phyloP scores from a whole-genome alignment of 1,284 basidiomycete genomes.

The Apiotrichum montevideense region DNA sequence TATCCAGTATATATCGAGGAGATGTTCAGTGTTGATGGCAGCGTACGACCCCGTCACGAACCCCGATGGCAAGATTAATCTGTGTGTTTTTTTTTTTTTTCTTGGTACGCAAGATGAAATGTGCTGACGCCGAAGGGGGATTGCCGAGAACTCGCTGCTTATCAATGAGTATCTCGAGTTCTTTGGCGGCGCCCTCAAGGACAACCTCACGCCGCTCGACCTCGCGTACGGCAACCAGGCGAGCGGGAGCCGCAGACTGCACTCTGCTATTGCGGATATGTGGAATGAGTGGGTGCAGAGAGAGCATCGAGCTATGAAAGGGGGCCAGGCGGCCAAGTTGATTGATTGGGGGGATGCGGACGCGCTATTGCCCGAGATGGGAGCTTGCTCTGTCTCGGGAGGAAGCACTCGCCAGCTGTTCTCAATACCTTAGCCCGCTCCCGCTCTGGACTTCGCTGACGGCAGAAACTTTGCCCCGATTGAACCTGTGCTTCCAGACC shows the following conservation, averaged over 20 bases:
- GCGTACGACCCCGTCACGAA: constrained; percentile 11
- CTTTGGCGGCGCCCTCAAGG: constrained; percentile 7
- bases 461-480: constrained; percentile 19
- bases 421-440: too few species aligned
- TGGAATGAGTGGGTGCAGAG: constrained; percentile 14
- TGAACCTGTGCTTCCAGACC: constrained; percentile 21
- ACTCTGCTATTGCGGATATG: constrained; percentile 14
- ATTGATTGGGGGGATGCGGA: too few species aligned
- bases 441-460: not conserved
- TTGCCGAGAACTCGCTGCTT: constrained; percentile 18
- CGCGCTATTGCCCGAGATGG: too few species aligned
- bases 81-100: not conserved
- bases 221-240: constrained; percentile 15
- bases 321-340: too few species aligned
- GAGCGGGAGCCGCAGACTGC: constrained; percentile 4
- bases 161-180: constrained; percentile 15
- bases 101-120: not conserved
- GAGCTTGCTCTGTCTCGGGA: too few species aligned
- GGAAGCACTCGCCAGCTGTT: too few species aligned
- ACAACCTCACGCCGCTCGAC: constrained; percentile 8
- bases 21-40: not conserved
- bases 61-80: constrained; percentile 14
- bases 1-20: not conserved
- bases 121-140: constrained; percentile 6
- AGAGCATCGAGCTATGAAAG: not conserved